A percentile compares a stretch with the other conserved stretches of the same genome.
Conservation (phyloP, 768 basidiomycete species). For the Hypsizygus marmoreus region DNA sequence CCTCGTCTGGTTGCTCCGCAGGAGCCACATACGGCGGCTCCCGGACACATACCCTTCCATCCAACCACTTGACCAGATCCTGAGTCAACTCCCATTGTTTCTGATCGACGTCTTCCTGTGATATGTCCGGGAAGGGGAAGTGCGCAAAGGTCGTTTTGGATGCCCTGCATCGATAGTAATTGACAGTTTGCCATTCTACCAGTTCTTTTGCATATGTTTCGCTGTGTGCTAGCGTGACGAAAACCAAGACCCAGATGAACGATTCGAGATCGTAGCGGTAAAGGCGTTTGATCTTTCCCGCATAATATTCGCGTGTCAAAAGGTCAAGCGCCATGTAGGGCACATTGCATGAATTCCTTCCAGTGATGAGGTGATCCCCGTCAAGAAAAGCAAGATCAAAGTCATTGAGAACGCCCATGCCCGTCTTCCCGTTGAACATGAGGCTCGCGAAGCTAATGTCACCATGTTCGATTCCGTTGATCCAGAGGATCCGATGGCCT, state of each 20-base stretch:
- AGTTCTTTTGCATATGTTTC: neutral
- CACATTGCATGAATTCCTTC: no score
- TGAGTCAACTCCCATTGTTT: neutral
- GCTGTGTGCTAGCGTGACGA: neutral
- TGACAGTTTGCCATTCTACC: neutral
- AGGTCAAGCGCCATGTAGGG: conserved; percentile 9
- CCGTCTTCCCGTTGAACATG: no score
- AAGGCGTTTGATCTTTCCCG: neutral
- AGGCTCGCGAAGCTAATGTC: no score
- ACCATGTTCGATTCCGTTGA: no score
- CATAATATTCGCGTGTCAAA: neutral
- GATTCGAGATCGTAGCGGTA: conserved; percentile 10
- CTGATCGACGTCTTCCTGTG: neutral
- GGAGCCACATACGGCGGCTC: neutral
- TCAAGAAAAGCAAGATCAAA: no score
- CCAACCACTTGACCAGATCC: neutral
- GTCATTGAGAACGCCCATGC: no score
- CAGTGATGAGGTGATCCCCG: no score
- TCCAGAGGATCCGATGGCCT: no score
- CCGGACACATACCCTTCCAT: no score
- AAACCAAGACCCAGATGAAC: conserved; percentile 6
- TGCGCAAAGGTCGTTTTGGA: neutral
- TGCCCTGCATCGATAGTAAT: neutral
- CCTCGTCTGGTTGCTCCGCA: neutral
- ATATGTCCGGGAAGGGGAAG: neutral